Conservation (phyloP, 805 yeast species). For the Barnettozyma populi region DNA sequence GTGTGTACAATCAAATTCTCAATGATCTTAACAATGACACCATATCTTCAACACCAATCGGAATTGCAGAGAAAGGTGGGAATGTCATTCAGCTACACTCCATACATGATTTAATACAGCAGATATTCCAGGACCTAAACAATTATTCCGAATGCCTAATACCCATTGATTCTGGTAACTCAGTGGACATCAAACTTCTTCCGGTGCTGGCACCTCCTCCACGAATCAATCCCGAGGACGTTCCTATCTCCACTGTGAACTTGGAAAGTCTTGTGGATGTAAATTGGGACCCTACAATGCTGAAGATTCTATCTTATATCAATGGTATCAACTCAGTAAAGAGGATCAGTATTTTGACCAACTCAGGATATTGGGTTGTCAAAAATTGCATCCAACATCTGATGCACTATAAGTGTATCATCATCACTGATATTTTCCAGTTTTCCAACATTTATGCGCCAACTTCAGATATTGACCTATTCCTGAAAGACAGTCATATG, state of each 20-base stretch:
- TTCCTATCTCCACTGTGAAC: slow-evolving; percentile 85
- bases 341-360: slow-evolving; percentile 70
- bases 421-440: slow-evolving; percentile 82
- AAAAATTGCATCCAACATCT: slow-evolving; percentile 87
- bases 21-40: slow-evolving; percentile 21
- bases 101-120: slow-evolving; percentile 76
- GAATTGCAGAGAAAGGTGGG: slow-evolving; percentile 17
- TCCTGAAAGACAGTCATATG: slow-evolving; percentile 58
- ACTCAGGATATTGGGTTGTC: slow-evolving; percentile 73
- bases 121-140: slow-evolving; percentile 89
- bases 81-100: slow-evolving; percentile 32
- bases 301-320: slow-evolving; percentile 77
- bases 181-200: slow-evolving; percentile 89
- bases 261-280: slow-evolving; percentile 71
- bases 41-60: slow-evolving; percentile 24
- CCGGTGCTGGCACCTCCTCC: slow-evolving; percentile 83
- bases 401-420: slow-evolving; percentile 82
- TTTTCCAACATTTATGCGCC: slow-evolving; percentile 86
- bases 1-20: slow-evolving; percentile 24
- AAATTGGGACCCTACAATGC: slow-evolving; percentile 97
- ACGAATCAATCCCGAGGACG: slow-evolving; percentile 71
- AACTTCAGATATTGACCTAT: slow-evolving; percentile 66
- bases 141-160: slow-evolving; percentile 94
- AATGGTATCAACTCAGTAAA: slow-evolving; percentile 84
- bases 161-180: slow-evolving; percentile 84